phyloP scores from a whole-genome alignment of 192 early-diverging fungal genomes.

The Mortierella claussenii region DNA sequence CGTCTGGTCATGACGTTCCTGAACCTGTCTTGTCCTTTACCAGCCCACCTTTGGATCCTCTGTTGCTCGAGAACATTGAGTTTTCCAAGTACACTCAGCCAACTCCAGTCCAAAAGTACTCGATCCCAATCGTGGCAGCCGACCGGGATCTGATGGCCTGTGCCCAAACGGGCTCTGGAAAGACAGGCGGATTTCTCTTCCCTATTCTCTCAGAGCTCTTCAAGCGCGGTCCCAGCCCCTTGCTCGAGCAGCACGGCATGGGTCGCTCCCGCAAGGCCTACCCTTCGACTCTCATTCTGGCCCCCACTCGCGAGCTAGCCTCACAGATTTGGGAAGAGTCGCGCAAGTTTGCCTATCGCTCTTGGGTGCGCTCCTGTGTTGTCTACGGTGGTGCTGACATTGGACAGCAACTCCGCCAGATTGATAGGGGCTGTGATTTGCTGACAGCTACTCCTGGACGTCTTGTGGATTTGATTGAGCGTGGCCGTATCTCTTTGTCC shows the following conservation, averaged over 20 bases:
- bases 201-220: constrained; percentile 94
- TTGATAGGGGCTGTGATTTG: constrained; percentile 93
- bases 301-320: constrained; percentile 95
- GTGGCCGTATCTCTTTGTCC: constrained; percentile 76
- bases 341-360: constrained; percentile 82
- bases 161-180: constrained; percentile 95
- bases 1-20: constrained; percentile 74
- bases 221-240: constrained; percentile 73
- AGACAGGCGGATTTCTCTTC: constrained; percentile 97
- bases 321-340: constrained; percentile 96
- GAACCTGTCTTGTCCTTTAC: constrained; percentile 61
- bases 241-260: constrained; percentile 59
- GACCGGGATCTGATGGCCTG: constrained; percentile 98
- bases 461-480: constrained; percentile 91
- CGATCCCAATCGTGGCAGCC: constrained; percentile 81
- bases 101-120: constrained; percentile 96
- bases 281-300: constrained; percentile 84
- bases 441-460: constrained; percentile 96
- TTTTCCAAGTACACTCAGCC: constrained; percentile 86
- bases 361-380: constrained; percentile 92
- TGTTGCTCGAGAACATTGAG: constrained; percentile 90
- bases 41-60: constrained; percentile 76
- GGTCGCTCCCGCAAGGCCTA: constrained; percentile 74
- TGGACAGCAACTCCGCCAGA: constrained; percentile 82
- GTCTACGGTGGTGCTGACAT: constrained; percentile 97